Conservation (phyloP, 169 alveolate genomes). For the Fabrea salina region DNA sequence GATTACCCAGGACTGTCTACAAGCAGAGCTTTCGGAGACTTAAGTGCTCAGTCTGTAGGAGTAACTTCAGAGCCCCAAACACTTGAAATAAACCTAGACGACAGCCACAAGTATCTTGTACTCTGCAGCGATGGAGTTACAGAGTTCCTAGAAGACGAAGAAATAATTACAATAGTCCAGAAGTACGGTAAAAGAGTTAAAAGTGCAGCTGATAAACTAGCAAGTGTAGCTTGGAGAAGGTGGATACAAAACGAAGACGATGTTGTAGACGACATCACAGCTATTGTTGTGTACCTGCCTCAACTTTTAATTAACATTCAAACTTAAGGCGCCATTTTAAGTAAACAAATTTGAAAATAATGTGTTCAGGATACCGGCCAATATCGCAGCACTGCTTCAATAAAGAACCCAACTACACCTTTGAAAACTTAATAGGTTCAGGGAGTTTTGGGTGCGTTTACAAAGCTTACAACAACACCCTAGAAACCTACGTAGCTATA, state of each 20-base stretch:
- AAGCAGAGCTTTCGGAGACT: conserved; percentile 90
- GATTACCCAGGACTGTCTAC: conserved; percentile 86
- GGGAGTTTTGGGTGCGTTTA: conserved; percentile 26
- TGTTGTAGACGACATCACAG: conserved; percentile 86
- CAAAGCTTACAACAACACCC: not conserved
- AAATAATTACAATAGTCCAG: conserved; percentile 73
- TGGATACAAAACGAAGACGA: conserved; percentile 86
- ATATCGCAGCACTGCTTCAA: not conserved
- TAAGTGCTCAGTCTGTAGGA: conserved; percentile 83
- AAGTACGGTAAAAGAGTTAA: conserved; percentile 62
- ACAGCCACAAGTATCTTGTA: conserved; percentile 65
- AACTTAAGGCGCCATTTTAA: not conserved
- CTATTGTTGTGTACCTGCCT: conserved; percentile 55
- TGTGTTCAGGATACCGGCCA: not conserved
- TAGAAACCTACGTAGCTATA: not conserved
- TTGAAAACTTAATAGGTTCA: conserved; percentile 7
- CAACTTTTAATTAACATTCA: not conserved
- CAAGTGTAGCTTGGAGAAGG: conserved; percentile 82
- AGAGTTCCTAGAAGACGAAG: conserved; percentile 81
- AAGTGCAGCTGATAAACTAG: conserved; percentile 77
- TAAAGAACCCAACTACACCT: not conserved
- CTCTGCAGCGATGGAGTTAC: conserved; percentile 85
- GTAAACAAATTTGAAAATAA: not conserved
- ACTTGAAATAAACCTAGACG: not conserved
- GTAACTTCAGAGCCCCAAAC: conserved; percentile 86